A percentile compares a stretch with the other conserved stretches of the same genome.
Evolutionary conservation across 192 early-diverging fungal species (phyloP).

Genomic region (Pilaira anomala): DNA sequence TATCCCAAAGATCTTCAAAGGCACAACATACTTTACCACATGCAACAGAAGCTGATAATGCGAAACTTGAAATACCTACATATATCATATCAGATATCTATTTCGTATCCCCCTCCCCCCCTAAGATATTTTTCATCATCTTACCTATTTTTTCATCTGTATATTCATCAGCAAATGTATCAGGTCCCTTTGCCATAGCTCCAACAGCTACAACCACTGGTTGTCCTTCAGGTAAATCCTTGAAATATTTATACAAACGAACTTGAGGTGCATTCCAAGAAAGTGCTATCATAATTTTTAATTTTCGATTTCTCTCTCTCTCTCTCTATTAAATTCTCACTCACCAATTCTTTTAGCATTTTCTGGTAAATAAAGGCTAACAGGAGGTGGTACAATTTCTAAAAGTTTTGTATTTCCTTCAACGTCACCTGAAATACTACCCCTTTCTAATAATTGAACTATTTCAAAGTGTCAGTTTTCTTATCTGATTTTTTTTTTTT

Average conservation of each 20-base stretch:
- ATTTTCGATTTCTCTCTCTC: background rate
- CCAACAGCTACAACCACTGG: conserved; percentile 91
- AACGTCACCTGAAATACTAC: conserved; percentile 85
- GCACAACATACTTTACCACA: conserved; percentile 90
- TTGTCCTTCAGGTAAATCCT: conserved; percentile 63
- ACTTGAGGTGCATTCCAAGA: conserved; percentile 86
- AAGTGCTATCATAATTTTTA: conserved; percentile 53
- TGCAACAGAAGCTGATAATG: conserved; percentile 91
- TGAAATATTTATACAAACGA: conserved; percentile 68
- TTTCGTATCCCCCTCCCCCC: too few species aligned
- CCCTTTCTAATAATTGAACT: conserved; percentile 96
- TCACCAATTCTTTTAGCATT: conserved; percentile 78
- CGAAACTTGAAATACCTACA: conserved; percentile 77
- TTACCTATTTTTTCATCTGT: conserved; percentile 93
- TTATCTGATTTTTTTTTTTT: background rate
- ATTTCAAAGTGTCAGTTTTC: background rate
- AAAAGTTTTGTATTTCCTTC: conserved; percentile 74
- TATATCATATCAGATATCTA: background rate
- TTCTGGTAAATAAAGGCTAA: conserved; percentile 90
- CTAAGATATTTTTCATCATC: background rate
- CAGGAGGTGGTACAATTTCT: conserved; percentile 93
- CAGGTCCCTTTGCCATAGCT: conserved; percentile 92
- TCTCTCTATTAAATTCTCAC: background rate
- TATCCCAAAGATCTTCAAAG: conserved; percentile 87
- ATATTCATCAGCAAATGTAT: conserved; percentile 91